Evolutionary conservation across 2,329 filamentous ascomycete genomes (phyloP), one percentile per base, ranked within the genome.

Genomic region (Dothiorella sarmentorum): DNA sequence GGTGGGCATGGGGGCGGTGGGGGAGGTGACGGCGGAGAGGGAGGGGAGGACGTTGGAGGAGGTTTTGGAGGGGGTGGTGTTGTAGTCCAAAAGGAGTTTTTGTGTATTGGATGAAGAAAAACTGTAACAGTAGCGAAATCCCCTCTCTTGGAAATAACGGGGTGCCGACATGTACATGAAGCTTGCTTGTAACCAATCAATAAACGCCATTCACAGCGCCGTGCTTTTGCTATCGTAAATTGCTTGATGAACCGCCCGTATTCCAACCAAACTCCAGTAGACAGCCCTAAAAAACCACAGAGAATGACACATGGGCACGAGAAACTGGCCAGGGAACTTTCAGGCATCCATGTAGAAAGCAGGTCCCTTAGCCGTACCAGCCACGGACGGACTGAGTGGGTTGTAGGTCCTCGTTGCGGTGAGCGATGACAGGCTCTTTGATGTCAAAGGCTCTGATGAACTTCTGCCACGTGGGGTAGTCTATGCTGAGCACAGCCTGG

Each of bases 401-500:
- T 6, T 73, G 72, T 59, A n/a, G n/a, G n/a, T 82, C 76, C 62
- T 90, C 86, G 62, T 83, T 76, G 15, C 94, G 84, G 71, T 96
- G 89, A n/a, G 86, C 83, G 62, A 99, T 97, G 73, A 97, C 87
- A 1, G 89, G 80, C 63, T 90, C 80, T n/a, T 77, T 82, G 63
- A 97, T 90, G 24, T 87, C 78, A 67, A 92, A 95, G 0, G 84
- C 84, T 9, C 88, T 73, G 49, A 96, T 87, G 43, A 97, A 80
- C 18, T 89, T 83, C 64, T 84, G 78, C 93, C 93, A 99, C 0
- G 84, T 89, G 1, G 84, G 80, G 78, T 91, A 94, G 65, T 97
- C 91, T 62, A 99, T 83, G 11, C 89, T 87, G 69, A 97, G 84
- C 20, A 99, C 87, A 11, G 92, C 90, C 74, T 99, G 94, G 62